Percentiles rank a stretch among this genome's conserved stretches.
Evolutionary conservation across 2,329 filamentous ascomycete species (phyloP).

Genomic region (Cercospora janseana): DNA sequence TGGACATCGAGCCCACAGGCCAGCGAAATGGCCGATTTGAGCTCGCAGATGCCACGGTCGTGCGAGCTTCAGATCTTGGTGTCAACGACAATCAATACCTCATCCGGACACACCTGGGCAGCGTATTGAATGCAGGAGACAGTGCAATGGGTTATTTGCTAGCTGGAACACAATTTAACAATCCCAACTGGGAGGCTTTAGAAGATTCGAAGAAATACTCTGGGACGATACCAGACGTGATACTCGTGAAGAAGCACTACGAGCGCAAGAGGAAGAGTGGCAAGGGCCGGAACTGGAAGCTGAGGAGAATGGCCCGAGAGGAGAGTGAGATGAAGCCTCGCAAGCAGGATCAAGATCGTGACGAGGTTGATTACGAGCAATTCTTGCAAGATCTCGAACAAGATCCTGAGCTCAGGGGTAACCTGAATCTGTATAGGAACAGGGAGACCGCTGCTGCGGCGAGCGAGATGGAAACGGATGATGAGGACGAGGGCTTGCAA

Average conservation of each 20-base stretch:
- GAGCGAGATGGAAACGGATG: slow-evolving; percentile 58
- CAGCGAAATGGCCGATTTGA: slow-evolving; percentile 75
- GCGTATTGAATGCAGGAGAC: slow-evolving; percentile 81
- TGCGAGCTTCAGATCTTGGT: slow-evolving; percentile 81
- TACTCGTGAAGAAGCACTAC: slow-evolving; percentile 97
- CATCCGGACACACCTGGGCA: slow-evolving; percentile 83
- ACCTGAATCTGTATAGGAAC: slow-evolving; percentile 81
- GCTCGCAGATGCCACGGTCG: slow-evolving; percentile 84
- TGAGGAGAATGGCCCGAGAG: slow-evolving; percentile 89
- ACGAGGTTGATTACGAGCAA: slow-evolving; percentile 94
- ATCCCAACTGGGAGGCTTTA: slow-evolving; percentile 75
- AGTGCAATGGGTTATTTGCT: slow-evolving; percentile 93
- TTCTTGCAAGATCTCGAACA: slow-evolving; percentile 97
- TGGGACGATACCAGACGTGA: slow-evolving; percentile 80
- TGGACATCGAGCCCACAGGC: slow-evolving; percentile 84
- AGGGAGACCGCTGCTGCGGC: slow-evolving; percentile 56
- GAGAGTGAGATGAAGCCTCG: slow-evolving; percentile 82
- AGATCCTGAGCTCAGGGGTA: slow-evolving; percentile 80
- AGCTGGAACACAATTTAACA: slow-evolving; percentile 89
- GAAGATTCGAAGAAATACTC: slow-evolving; percentile 74
- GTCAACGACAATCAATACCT: slow-evolving; percentile 85
- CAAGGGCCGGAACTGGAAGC: slow-evolving; percentile 74
- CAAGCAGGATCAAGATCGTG: slow-evolving; percentile 81
- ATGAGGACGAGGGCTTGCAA: slow-evolving; percentile 54
- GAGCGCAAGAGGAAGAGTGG: slow-evolving; percentile 69